phyloP scores from a whole-genome alignment of 495 filamentous ascomycete genomes.

The Terfezia boudieri region DNA sequence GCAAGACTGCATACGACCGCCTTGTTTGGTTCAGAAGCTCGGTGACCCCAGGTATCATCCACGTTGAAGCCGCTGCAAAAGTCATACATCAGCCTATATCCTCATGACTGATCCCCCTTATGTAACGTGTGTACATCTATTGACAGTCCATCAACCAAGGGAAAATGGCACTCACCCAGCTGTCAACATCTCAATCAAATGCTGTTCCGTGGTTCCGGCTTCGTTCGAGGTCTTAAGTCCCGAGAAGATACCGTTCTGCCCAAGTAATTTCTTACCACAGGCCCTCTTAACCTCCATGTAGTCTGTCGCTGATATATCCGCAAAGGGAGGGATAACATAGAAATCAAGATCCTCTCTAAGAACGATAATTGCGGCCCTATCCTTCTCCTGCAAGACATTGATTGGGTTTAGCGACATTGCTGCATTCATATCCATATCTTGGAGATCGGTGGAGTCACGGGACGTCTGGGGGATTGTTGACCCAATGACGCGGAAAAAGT shows the following conservation, averaged over 20 bases:
- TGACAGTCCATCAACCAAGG: neutral
- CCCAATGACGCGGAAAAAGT: conserved; percentile 91
- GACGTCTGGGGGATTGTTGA: conserved; percentile 65
- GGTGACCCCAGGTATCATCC: conserved; percentile 86
- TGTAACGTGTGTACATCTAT: neutral
- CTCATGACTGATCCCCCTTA: neutral
- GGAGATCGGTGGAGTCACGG: conserved; percentile 33
- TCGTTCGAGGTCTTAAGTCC: conserved; percentile 88
- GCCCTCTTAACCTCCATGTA: conserved; percentile 95
- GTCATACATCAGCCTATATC: neutral
- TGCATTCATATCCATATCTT: conserved; percentile 17
- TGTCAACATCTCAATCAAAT: conserved; percentile 98
- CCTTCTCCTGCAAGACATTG: conserved; percentile 30
- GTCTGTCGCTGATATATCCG: conserved; percentile 64
- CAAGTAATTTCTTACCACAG: conserved; percentile 64
- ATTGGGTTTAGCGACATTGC: conserved; percentile 2
- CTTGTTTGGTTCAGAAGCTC: conserved; percentile 88
- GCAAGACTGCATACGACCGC: conserved; percentile 94
- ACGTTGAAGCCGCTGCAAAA: conserved; percentile 69
- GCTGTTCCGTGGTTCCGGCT: conserved; percentile 87
- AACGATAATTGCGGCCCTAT: conserved; percentile 92
- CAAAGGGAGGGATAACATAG: conserved; percentile 77
- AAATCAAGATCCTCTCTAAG: conserved; percentile 93
- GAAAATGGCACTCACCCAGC: conserved; percentile 45
- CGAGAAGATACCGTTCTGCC: conserved; percentile 90